phyloP scores from a whole-genome alignment of 2,329 filamentous ascomycete genomes.

The Metarhizium humberi region DNA sequence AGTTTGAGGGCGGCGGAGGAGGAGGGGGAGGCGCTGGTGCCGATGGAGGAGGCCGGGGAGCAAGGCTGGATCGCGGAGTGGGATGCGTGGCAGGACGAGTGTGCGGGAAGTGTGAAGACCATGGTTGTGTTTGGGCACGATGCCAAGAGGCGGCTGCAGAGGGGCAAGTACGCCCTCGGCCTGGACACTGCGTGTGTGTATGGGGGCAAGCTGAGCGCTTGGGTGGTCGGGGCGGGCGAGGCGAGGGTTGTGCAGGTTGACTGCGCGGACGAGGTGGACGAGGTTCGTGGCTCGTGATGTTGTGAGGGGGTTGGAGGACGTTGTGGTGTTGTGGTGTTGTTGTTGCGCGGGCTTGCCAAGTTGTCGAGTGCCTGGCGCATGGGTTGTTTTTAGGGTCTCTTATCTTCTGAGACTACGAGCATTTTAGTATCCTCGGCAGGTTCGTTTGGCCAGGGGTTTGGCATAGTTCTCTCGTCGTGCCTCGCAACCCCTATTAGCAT shows the following conservation, averaged over 20 bases:
- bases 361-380: no score
- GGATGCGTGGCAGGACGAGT: slow-evolving; percentile 15
- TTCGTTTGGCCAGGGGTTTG: no score
- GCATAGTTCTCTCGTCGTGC: no score
- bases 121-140: slow-evolving; percentile 83
- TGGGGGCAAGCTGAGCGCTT: slow-evolving; percentile 30
- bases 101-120: slow-evolving; percentile 15
- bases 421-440: no score
- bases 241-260: background rate
- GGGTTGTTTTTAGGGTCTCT: no score
- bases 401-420: no score
- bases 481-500: no score
- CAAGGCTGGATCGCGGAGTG: slow-evolving; percentile 11
- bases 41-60: slow-evolving; percentile 4
- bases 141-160: slow-evolving; percentile 52
- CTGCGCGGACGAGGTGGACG: background rate
- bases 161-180: slow-evolving; percentile 62
- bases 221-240: background rate
- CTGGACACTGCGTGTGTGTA: slow-evolving; percentile 72
- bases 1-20: slow-evolving; percentile 47
- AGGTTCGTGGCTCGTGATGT: no score
- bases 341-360: no score
- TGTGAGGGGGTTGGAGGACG: no score
- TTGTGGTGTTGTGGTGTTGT: no score
- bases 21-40: background rate